Evolutionary conservation across 805 yeast species (phyloP).

Genomic region (Schwanniomyces polymorphus): DNA sequence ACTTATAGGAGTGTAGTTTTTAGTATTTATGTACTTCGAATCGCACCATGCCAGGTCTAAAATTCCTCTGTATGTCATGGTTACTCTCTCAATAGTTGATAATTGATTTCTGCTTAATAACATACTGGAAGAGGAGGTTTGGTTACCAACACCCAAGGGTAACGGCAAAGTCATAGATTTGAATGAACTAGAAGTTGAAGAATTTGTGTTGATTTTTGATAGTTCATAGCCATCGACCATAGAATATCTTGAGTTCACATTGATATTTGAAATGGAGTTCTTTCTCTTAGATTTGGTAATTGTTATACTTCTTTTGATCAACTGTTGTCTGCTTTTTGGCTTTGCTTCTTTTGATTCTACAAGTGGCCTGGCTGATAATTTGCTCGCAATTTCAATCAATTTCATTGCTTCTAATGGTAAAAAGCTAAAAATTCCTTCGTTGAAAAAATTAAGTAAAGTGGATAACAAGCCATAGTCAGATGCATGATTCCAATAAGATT

Average conservation of each 20-base stretch:
- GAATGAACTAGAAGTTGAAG: constrained; percentile 40
- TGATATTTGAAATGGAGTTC: constrained; percentile 24
- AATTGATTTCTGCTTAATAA: constrained; percentile 40
- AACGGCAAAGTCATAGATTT: constrained; percentile 41
- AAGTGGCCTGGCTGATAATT: constrained; percentile 55
- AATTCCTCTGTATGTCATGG: constrained; percentile 53
- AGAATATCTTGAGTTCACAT: constrained; percentile 35
- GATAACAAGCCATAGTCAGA: constrained; percentile 62
- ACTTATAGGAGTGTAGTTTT: constrained; percentile 29
- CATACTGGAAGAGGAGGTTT: constrained; percentile 38
- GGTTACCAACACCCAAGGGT: constrained; percentile 45
- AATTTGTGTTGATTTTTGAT: constrained; percentile 49
- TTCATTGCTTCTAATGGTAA: constrained; percentile 67
- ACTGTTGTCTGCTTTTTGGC: constrained; percentile 35
- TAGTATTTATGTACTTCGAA: constrained; percentile 24
- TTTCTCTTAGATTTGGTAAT: constrained; percentile 34
- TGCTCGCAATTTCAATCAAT: constrained; percentile 63
- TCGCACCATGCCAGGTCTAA: constrained; percentile 50
- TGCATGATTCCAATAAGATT: constrained; percentile 79
- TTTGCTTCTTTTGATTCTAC: constrained; percentile 34
- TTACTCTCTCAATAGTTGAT: constrained; percentile 48
- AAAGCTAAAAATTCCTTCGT: constrained; percentile 64
- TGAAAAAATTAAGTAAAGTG: constrained; percentile 73
- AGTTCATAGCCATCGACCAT: constrained; percentile 61
- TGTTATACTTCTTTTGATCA: constrained; percentile 53